Conservation (phyloP, 768 basidiomycete species). For the Imleria badia region DNA sequence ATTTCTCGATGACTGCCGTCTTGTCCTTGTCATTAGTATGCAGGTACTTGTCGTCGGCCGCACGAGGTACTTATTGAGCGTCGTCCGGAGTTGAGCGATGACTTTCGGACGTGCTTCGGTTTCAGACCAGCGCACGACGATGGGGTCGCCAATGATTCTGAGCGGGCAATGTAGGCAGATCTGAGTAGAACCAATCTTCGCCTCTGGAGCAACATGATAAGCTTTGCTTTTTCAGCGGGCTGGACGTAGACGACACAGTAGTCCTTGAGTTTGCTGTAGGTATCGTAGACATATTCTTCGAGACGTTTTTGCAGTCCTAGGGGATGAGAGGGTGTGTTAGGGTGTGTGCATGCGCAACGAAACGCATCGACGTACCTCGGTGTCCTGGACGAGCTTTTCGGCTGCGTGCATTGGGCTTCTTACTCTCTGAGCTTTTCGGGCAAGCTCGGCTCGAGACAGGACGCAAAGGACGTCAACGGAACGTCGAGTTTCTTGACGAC, state of each 20-base stretch:
- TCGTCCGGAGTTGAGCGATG: slow-evolving; percentile 77
- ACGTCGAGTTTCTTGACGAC: slow-evolving; percentile 81
- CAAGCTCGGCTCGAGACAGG: slow-evolving; percentile 60
- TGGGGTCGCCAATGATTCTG: slow-evolving; percentile 84
- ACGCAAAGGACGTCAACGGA: slow-evolving; percentile 62
- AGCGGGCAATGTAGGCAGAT: slow-evolving; percentile 91
- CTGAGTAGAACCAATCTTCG: slow-evolving; percentile 97
- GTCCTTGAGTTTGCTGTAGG: slow-evolving; percentile 86
- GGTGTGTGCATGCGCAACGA: slow-evolving; percentile 3
- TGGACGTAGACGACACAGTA: slow-evolving; percentile 78
- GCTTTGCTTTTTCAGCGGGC: slow-evolving; percentile 71
- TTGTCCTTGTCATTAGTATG: slow-evolving; percentile 92
- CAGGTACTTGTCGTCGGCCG: slow-evolving; percentile 81
- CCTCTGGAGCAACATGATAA: slow-evolving; percentile 67
- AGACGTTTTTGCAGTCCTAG: slow-evolving; percentile 98
- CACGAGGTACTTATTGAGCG: slow-evolving; percentile 80
- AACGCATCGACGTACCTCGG: slow-evolving; percentile 78
- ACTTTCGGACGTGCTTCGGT: slow-evolving; percentile 74
- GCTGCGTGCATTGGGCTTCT: slow-evolving; percentile 86
- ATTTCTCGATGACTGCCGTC: slow-evolving; percentile 83
- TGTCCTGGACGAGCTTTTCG: slow-evolving; percentile 97
- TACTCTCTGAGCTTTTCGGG: slow-evolving; percentile 72
- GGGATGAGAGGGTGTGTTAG: background rate
- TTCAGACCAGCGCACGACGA: slow-evolving; percentile 82
- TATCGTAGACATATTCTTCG: slow-evolving; percentile 98